Evolutionary conservation across 306 rosid genomes (phyloP).

Genomic region (Urtica urens): DNA sequence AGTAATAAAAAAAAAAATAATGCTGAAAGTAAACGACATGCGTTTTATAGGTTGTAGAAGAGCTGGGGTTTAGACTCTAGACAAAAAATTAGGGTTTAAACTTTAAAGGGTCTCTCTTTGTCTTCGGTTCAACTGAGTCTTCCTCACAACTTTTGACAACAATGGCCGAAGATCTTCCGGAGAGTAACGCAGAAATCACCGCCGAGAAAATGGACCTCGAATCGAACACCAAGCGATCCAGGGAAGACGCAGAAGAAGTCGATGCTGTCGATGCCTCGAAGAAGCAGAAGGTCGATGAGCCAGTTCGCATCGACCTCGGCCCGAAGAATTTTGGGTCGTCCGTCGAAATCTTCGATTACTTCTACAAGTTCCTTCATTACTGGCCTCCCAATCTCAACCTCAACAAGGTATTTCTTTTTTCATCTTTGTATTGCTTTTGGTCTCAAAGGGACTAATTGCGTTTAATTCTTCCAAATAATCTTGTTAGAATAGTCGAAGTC

Average conservation of each 20-base stretch:
- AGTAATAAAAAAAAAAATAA: no score
- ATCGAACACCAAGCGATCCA: constrained; percentile 20
- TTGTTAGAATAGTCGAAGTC: no score
- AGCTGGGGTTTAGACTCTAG: no score
- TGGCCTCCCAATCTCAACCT: constrained; percentile 57
- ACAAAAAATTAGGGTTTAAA: no score
- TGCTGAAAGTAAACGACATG: no score
- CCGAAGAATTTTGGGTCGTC: constrained; percentile 40
- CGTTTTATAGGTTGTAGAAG: no score
- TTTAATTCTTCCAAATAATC: no score
- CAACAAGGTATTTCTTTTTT: constrained; percentile 42
- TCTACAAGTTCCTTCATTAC: constrained; percentile 45
- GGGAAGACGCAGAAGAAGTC: constrained; percentile 20
- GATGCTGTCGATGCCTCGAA: constrained; percentile 13
- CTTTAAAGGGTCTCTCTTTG: no score
- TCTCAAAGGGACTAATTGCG: no score
- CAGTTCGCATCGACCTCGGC: constrained; percentile 31
- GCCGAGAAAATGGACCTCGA: constrained; percentile 29
- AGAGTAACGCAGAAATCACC: background rate
- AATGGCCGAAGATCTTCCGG: constrained; percentile 22
- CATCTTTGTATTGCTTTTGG: background rate
- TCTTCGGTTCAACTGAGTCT: no score
- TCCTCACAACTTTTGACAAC: no score
- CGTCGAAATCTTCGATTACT: constrained; percentile 51
- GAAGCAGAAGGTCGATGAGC: constrained; percentile 32